Base-by-base conservation (phyloP, 2,329 filamentous ascomycete genomes). In the Coniochaeta sp. region DNA sequence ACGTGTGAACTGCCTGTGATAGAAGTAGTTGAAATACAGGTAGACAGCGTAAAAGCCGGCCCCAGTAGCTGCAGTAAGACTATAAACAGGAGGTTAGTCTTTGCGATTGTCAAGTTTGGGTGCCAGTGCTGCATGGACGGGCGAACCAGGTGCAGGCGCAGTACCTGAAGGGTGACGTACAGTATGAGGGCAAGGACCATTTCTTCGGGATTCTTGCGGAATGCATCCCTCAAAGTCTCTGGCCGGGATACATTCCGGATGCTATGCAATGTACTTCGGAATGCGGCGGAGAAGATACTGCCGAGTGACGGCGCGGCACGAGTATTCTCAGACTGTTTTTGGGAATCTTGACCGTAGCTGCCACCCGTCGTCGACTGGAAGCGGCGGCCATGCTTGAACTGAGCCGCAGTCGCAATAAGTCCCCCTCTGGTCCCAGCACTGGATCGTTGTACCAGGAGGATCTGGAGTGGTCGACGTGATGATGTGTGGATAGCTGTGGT, bases 1-100 rank as follows among this genome's bases (percentile, higher is more conserved):
- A 61, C 74, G 77, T 58, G 81, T 84, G 67, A 85, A 83, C 61
- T 84, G 78, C 31, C 74, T 69, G 59, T 79, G 77, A 67, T 84
- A 79, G 70, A 85, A 85, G 64, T 82, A 82, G 64, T 74, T 74
- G 63, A 82, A 80, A 72, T 84, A 85, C 57, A 79, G 70, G 62
- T 73, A 74, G 38, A 72, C 64, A 26, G 74, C 70, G 65, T 79
- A 80, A 28, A 67, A 68, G 9, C 71, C 63, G n/a, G 74, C 67
- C 50, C 68, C 70, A 19, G 69, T 65, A 12, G 70, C 63, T 14
- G 64, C 70, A 8, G 67, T 68, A 33, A 80, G 68, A 33, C 78
- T 80, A 58, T 52, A n/a, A 50, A 36, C 26, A 38, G 17, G 19
- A 16, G 17, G 63, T 74, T 57, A 75, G 70, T 57, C 9, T 68